Conservation (phyloP, 305 asterid genomes). For the Fraxinus latifolia region DNA sequence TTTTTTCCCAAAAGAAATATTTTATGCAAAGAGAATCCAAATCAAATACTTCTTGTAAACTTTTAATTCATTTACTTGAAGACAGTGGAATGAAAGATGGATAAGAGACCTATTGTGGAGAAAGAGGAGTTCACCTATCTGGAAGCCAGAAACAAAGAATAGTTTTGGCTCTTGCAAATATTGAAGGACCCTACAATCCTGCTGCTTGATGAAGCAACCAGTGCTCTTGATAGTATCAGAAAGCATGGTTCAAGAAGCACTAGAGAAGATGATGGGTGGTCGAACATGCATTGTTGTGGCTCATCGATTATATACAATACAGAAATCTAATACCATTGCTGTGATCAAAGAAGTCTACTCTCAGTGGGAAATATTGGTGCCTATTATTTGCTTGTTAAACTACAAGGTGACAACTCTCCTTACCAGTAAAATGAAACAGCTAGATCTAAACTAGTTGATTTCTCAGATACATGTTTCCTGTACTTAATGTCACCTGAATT, state of each 20-base stretch:
- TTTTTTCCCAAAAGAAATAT: neutral
- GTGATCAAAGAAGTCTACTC: conserved; percentile 58
- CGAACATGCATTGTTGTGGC: conserved; percentile 73
- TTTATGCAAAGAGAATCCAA: neutral
- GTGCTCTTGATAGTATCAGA: conserved; percentile 77
- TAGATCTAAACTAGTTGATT: neutral
- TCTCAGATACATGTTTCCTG: neutral
- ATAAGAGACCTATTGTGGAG: conserved; percentile 68
- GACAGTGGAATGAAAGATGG: conserved; percentile 80
- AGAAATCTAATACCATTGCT: conserved; percentile 64
- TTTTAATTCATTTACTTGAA: neutral
- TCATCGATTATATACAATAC: conserved; percentile 65
- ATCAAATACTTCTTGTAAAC: neutral
- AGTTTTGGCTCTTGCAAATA: conserved; percentile 70
- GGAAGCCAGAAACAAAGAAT: conserved; percentile 78
- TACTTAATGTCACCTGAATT: neutral
- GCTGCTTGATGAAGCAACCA: conserved; percentile 72
- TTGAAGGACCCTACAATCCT: conserved; percentile 64
- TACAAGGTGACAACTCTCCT: conserved; percentile 46
- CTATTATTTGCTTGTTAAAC: conserved; percentile 52
- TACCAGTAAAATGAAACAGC: conserved; percentile 21
- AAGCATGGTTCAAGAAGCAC: conserved; percentile 70
- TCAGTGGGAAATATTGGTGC: conserved; percentile 51
- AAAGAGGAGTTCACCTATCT: conserved; percentile 69
- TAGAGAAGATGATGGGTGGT: conserved; percentile 69